phyloP scores from a whole-genome alignment of 495 filamentous ascomycete genomes.

The Coniosporium apollinis region DNA sequence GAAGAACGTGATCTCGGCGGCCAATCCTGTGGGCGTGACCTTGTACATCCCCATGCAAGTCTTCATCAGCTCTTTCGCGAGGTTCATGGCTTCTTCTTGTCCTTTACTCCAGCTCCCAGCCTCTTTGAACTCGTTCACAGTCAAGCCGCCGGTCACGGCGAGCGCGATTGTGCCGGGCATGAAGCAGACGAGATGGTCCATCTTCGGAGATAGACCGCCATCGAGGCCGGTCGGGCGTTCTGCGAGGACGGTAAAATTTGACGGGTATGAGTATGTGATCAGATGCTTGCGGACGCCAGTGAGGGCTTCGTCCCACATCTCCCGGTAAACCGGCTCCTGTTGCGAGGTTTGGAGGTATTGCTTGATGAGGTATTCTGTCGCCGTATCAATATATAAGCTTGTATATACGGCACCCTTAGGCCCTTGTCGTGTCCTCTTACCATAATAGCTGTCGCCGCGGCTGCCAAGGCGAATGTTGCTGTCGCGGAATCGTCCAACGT shows the following conservation, averaged over 20 bases:
- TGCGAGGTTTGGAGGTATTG: constrained; percentile 86
- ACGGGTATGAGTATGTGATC: constrained; percentile 67
- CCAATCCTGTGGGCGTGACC: constrained; percentile 70
- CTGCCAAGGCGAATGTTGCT: constrained; percentile 82
- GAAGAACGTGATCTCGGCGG: constrained; percentile 86
- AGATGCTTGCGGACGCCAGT: constrained; percentile 80
- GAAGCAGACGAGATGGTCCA: constrained; percentile 98
- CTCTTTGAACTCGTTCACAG: constrained; percentile 56
- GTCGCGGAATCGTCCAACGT: constrained; percentile 58
- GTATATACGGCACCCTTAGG: neutral
- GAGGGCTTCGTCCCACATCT: constrained; percentile 84
- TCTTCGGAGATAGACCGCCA: constrained; percentile 55
- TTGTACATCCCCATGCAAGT: constrained; percentile 98
- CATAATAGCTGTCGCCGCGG: constrained; percentile 91
- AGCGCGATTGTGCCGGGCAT: constrained; percentile 92
- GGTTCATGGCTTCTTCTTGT: constrained; percentile 67
- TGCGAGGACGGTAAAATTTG: constrained; percentile 66
- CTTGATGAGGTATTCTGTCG: constrained; percentile 79
- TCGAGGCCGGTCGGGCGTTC: constrained; percentile 67
- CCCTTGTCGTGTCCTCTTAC: constrained; percentile 18
- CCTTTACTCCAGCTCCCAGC: constrained; percentile 52
- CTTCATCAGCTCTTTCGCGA: constrained; percentile 80
- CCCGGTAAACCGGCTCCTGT: constrained; percentile 69
- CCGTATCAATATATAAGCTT: too few relatives aligned
- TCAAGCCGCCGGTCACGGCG: constrained; percentile 62